Evolutionary conservation across 768 basidiomycete species (phyloP), one percentile per base, ranked within the genome.

Genomic region (Suillus ampliporus): DNA sequence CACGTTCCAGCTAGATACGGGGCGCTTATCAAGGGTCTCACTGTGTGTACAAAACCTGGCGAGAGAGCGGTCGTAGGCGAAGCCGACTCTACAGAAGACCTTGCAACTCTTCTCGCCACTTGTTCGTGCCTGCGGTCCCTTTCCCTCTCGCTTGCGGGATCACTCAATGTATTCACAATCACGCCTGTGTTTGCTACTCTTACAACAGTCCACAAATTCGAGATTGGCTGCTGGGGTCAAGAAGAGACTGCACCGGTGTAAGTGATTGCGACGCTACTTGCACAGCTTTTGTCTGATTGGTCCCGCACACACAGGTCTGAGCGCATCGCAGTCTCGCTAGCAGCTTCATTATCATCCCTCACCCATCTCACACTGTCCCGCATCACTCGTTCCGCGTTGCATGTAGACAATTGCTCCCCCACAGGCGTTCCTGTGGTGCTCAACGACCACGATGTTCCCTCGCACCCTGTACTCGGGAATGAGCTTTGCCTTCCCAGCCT

Each of bases 271-370:
- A 13, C 19, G 52, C 2, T 57, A 2, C 15, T 21, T 56, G 40
- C 60, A 64, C 23, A 73, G 46, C 63, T 28, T 61, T 40, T 7
- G 10, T 37, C 61, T 64, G 47, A 64, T 40, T 1, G 11, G 5
- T 26, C 10, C 5, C 17, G 2, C n/a, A n/a, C 19, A 23, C 40
- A 46, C 61, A 70, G 73, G 23, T 78, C 73, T 74, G 90, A 92
- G 70, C 81, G 90, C 28, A 79, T 90, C 1, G 87, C 84, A 60
- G 89, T 91, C 17, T 83, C 86, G 7, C 86, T 92, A 64, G 89
- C 89, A 0, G 84, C 86, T 2, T 84, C 85, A 1, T 73, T 86
- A 5, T 84, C 84, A 15, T 74, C 78, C 68, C 82, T 92, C 51
- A 71, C 82, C 51, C 79, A 84, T 53, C 80, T 92, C 56, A 78